Percentiles rank a stretch among this genome's conserved stretches.
Evolutionary conservation across 2,329 filamentous ascomycete species (phyloP).

Genomic region (Paracamarosporium sp.): DNA sequence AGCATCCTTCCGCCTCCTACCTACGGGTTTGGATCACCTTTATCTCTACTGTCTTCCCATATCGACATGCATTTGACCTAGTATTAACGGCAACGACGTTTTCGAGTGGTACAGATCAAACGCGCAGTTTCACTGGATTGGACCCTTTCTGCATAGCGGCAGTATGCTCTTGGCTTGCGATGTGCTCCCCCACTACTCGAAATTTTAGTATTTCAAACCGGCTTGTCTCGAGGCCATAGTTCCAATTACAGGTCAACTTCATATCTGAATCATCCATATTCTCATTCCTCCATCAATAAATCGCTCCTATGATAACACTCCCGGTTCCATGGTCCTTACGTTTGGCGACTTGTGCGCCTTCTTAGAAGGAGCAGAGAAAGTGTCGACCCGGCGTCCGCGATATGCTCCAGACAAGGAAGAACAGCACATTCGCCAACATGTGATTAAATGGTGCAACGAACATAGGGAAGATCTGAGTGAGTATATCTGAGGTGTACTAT

Average conservation of each 20-base stretch:
- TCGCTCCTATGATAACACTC: not conserved
- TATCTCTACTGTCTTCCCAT: not conserved
- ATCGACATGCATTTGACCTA: too few species aligned
- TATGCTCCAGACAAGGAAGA: slow-evolving; percentile 41
- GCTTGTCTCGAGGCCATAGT: not conserved
- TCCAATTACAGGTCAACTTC: not conserved
- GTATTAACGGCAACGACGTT: not conserved
- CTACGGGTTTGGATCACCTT: not conserved
- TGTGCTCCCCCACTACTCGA: not conserved
- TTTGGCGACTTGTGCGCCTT: slow-evolving; percentile 79
- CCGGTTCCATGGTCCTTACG: slow-evolving; percentile 64
- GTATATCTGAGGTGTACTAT: not conserved
- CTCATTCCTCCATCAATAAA: not conserved
- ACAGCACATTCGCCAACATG: slow-evolving; percentile 40
- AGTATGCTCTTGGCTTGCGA: not conserved
- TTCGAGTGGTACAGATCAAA: too few species aligned
- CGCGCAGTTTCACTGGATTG: not conserved
- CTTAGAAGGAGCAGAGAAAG: slow-evolving; percentile 69
- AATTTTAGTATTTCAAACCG: not conserved
- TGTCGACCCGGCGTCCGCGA: slow-evolving; percentile 51
- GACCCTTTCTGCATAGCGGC: not conserved
- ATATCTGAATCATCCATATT: not conserved
- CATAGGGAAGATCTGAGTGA: slow-evolving; percentile 63
- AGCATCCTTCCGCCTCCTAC: not conserved
- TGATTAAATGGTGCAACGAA: slow-evolving; percentile 72